These are phyloP conservation scores for Durusdinium trenchii DNA, from an alignment of 73 alveolate genomes.

Conservation along the genomic window DNA sequence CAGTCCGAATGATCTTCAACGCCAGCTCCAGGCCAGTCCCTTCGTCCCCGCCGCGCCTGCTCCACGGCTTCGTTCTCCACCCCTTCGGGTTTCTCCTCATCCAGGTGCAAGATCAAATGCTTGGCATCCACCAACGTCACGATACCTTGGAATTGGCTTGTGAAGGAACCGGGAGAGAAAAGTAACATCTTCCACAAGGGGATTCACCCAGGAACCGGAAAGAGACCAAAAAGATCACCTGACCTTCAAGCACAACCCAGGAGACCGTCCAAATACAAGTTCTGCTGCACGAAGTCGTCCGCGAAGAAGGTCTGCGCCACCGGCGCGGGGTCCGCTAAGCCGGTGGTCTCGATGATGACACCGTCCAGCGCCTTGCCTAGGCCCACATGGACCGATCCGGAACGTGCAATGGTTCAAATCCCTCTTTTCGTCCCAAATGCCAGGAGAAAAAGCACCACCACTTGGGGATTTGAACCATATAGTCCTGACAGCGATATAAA, in stretches of 20 bases:
- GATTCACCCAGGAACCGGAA: background rate
- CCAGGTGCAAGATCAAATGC: slow-evolving; percentile 91
- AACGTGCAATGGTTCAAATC: no score
- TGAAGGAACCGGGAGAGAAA: background rate
- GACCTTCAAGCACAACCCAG: background rate
- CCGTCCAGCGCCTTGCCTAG: slow-evolving; percentile 28
- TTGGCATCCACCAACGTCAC: slow-evolving; percentile 87
- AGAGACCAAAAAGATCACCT: background rate
- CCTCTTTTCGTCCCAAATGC: no score
- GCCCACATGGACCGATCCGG: no score
- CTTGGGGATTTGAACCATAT: no score
- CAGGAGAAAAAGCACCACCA: no score
- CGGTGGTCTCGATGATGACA: slow-evolving; percentile 93
- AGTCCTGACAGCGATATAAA: no score
- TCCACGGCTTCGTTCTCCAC: slow-evolving; percentile 95
- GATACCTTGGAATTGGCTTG: slow-evolving; percentile 41
- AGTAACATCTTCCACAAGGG: background rate
- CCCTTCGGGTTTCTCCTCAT: slow-evolving; percentile 95
- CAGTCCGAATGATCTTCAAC: no score
- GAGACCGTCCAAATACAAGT: background rate
- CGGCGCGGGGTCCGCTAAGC: slow-evolving; percentile 94
- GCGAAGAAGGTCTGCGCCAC: slow-evolving; percentile 95
- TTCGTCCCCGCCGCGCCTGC: no score
- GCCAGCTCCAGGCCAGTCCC: no score
- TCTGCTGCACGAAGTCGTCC: slow-evolving; percentile 76